A percentile compares a stretch with the other conserved stretches of the same genome.
Evolutionary conservation across 2,329 filamentous ascomycete genomes (phyloP).

Genomic region (Penicillium sp.): DNA sequence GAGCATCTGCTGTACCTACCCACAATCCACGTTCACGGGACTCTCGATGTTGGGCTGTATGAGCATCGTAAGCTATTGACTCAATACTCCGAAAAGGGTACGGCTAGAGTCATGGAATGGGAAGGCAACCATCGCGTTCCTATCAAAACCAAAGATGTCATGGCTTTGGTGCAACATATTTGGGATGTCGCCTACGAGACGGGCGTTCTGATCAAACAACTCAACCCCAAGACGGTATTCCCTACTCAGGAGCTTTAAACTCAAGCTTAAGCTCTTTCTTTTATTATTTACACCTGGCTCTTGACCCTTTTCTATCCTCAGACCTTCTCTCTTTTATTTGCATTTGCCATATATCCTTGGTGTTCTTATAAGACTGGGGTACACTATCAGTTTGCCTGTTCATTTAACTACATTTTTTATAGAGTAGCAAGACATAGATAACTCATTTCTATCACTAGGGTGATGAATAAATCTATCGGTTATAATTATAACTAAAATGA

Average conservation of each 20-base stretch:
- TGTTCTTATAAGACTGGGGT: background rate
- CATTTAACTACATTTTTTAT: too few species aligned
- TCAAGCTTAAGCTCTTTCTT: too few species aligned
- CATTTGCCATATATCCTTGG: background rate
- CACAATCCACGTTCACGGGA: slow-evolving; percentile 66
- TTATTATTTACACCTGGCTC: too few species aligned
- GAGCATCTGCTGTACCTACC: slow-evolving; percentile 53
- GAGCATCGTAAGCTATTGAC: slow-evolving; percentile 55
- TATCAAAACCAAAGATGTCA: slow-evolving; percentile 64
- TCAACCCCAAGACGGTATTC: background rate
- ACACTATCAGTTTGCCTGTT: too few species aligned
- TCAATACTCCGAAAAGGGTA: slow-evolving; percentile 57
- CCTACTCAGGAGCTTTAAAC: background rate
- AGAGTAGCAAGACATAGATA: too few species aligned
- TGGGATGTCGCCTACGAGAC: slow-evolving; percentile 42
- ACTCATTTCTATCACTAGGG: too few species aligned
- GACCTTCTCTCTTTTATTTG: background rate
- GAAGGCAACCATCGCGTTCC: slow-evolving; percentile 68
- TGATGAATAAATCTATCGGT: too few species aligned
- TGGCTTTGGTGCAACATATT: slow-evolving; percentile 51
- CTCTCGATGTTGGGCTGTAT: slow-evolving; percentile 57
- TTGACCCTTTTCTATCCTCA: too few species aligned
- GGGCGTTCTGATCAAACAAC: background rate
- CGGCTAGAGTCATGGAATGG: slow-evolving; percentile 63
- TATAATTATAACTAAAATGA: too few species aligned